Base-by-base conservation (phyloP, 2,329 filamentous ascomycete species). In the Nothopassalora personata region DNA sequence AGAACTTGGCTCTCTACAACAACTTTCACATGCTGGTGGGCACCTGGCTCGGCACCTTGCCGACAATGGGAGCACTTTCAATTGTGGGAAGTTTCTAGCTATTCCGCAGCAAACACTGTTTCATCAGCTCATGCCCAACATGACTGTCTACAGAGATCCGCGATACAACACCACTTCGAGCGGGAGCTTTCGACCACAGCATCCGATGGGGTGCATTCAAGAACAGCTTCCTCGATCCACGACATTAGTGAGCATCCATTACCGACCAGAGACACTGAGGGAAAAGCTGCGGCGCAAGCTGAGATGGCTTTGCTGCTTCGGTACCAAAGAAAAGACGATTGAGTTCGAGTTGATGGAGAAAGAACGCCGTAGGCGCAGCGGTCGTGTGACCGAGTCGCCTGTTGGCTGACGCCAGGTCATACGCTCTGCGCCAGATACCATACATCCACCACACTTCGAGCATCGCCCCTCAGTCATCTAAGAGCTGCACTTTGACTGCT, bases 401-500 rank as follows among this genome's bases (percentile, higher is more conserved):
- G 23, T 43, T 15, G 13, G n/a, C 39, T 4, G 15, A n/a, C 7
- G 13, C n/a, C 39, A 7, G 7, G 13, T n/a, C n/a, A 6, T 43
- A 13, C 7, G 18, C 4, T 13, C 39, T 18, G n/a, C 39, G 18
- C 13, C 13, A 15, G 39, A 43, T 15, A 43, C n/a, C 13, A n/a
- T 43, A 18, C 8, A 43, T 8, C 18, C 39, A 15, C 13, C 13
- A n/a, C 39, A n/a, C 8, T n/a, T 43, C n/a, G 13, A n/a, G 39
- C 10, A 15, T 36, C 34, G 34, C n/a, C 39, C 13, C 10, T 67
- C 59, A 71, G 34, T 61, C 63, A 60, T 72, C 70, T 36, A 72
- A 56, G 27, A 72, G 49, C 64, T 70, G 69, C 33, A 72, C 70
- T 64, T 75, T 74, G 43, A 75, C 69, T 8, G 74, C 74, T 60